Base-by-base conservation (phyloP, 805 yeast species). In the Yarrowia deformans region DNA sequence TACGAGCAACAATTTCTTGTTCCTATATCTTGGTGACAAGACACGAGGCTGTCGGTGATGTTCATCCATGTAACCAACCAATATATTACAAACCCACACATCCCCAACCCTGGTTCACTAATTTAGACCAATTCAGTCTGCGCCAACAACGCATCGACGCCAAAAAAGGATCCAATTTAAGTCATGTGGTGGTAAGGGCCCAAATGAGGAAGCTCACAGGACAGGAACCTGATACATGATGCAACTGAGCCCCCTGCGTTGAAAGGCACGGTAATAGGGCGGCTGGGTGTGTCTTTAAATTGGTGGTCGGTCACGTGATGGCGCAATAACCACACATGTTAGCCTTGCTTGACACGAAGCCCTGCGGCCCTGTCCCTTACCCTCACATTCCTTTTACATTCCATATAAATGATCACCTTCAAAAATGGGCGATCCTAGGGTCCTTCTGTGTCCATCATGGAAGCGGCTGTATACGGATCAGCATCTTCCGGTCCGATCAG, bases 171-270 rank as follows among this genome's bases (percentile, higher is more conserved):
- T 12, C 58, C 58, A 54, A 54, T 54, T 37, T 18, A 54, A 19
- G 58, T 29, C 43, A 54, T 35, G 58, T 54, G 32, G 58, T 54
- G 58, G 58, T 54, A 54, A 37, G 58, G 58, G 58, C 37, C 43
- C 7, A 13, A 34, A 34, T 34, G 4, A 23, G 29, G 29, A 23
- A 23, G 29, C 29, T 6, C n/a, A 40, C 43, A 40, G 9, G 9
- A 35, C 39, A 35, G 39, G 39, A 16, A 42, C 7, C n/a, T 18
- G 6, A 6, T 32, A 49, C 56, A 50, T 50, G 40, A n/a, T 35
- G 56, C 56, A 50, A 34, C 40, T 18, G 18, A 8, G 9, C 32
- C 58, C 58, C 58, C 58, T 54, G 58, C 58, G 58, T 54, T 54
- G 19, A 7, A 34, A 34, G 10, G 35, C 48, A 23, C 50, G 16